Base-by-base conservation (phyloP, 805 yeast genomes). In the Cyberlindnera veronae region DNA sequence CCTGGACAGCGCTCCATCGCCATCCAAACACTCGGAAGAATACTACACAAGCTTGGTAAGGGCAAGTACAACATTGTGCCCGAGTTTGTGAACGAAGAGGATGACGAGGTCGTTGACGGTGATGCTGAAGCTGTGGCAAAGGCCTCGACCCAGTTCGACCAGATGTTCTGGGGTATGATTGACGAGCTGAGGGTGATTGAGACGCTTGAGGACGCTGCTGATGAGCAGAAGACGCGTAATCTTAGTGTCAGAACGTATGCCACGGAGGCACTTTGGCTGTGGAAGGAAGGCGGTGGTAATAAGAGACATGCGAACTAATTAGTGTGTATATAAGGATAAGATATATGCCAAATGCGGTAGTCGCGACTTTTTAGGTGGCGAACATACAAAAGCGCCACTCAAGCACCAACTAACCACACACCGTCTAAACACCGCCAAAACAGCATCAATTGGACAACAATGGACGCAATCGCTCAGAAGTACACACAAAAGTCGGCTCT, bases 1-100 rank as follows among this genome's bases (percentile, higher is more conserved):
- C 78, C 95, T 1, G 80, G 95, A 0, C 99, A 93, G 63, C 69
- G 97, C 34, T 79, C 93, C 45, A 73, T 93, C 11, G 88, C 96
- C 7, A 80, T 90, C 24, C 86, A 85, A 57, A 85, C 93, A 8
- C 52, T 89, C 31, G 99, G 99, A 3, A 71, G 99, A 45, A 77
- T 93, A 1, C 66, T 93, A 32, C 88, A 84, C 62, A 86, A 87
- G 58, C 66, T 91, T 34, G 91, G 93, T 2, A 68, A 67, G 43
- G 73, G 78, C 42, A 75, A 77, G 54, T 75, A 76, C 51, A 71
- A 69, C 44, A 64, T 79, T 32, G 53, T 71, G 11, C 81, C 82
- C 0, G 71, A 74, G 31, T 69, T 63, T 13, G 60, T 57, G 8
- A 61, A 62, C 28, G 54, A 50, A 12, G 60, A 51, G 21, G 60